phyloP scores from a whole-genome alignment of 495 filamentous ascomycete species.

The Xylaria venustula region DNA sequence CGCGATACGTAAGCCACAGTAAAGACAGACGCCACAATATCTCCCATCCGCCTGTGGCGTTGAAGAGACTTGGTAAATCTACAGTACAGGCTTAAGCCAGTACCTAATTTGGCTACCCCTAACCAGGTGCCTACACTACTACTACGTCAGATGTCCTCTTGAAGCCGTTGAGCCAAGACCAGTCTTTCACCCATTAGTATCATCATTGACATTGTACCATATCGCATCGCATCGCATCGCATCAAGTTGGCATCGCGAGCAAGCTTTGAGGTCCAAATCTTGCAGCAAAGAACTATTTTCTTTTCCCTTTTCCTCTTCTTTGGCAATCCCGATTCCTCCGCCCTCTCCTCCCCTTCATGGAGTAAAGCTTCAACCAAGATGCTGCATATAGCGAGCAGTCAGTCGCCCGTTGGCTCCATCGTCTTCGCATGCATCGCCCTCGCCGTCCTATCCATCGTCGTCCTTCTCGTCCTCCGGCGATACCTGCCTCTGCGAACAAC shows the following conservation, averaged over 20 bases:
- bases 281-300: not conserved
- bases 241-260: not conserved
- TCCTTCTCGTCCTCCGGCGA: conserved; percentile 79
- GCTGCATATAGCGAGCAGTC: conserved; percentile 29
- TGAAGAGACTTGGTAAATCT: too few relatives aligned
- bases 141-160: not conserved
- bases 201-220: not conserved
- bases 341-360: not conserved
- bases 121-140: not conserved
- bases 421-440: conserved; percentile 73
- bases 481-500: conserved; percentile 89
- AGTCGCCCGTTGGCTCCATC: conserved; percentile 60
- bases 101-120: conserved; percentile 1
- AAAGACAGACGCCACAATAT: not conserved
- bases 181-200: not conserved
- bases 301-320: conserved; percentile 14
- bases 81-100: too few relatives aligned
- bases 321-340: conserved; percentile 9
- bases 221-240: conserved; percentile 5
- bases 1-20: conserved; percentile 10
- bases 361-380: conserved; percentile 21
- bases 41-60: not conserved
- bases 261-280: conserved; percentile 2
- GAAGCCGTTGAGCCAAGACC: not conserved
- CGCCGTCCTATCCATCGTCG: conserved; percentile 67